A percentile compares a stretch with the other conserved stretches of the same genome.
These are phyloP conservation scores for Craterostigma plantagineum DNA, from an alignment of 257 asterid genomes.

Conservation along the genomic window DNA sequence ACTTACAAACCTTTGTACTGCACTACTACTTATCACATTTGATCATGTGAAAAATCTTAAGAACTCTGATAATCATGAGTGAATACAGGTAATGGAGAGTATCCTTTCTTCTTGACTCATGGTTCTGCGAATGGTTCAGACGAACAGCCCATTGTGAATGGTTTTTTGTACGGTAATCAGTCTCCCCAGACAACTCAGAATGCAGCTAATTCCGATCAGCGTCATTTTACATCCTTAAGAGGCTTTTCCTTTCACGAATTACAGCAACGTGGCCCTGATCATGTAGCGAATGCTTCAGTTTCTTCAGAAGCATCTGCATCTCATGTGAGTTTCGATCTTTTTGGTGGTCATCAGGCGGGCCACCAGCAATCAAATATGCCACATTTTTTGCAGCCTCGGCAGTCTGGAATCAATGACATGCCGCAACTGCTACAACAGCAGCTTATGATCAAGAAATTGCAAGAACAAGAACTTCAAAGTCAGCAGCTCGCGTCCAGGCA, in stretches of 20 bases:
- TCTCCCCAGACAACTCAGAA: constrained; percentile 32
- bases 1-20: no score
- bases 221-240: no score
- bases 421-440: constrained; percentile 52
- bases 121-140: constrained; percentile 23
- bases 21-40: no score
- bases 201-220: no score
- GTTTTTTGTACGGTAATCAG: constrained; percentile 33
- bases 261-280: no score
- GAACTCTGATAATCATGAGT: constrained; percentile 1
- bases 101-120: not conserved
- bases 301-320: no score
- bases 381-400: constrained; percentile 40
- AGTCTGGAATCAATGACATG: constrained; percentile 33
- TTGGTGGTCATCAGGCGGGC: constrained; percentile 55
- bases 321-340: constrained; percentile 62
- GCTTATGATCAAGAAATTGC: constrained; percentile 47
- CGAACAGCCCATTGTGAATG: constrained; percentile 37
- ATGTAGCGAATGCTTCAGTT: no score
- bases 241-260: no score
- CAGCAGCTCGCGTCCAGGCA: constrained; percentile 41
- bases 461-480: constrained; percentile 55
- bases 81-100: constrained; percentile 35
- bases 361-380: constrained; percentile 30
- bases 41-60: no score